These are phyloP conservation scores for Danielozyma ontarioensis DNA, from an alignment of 805 yeast species.

Conservation along the genomic window DNA sequence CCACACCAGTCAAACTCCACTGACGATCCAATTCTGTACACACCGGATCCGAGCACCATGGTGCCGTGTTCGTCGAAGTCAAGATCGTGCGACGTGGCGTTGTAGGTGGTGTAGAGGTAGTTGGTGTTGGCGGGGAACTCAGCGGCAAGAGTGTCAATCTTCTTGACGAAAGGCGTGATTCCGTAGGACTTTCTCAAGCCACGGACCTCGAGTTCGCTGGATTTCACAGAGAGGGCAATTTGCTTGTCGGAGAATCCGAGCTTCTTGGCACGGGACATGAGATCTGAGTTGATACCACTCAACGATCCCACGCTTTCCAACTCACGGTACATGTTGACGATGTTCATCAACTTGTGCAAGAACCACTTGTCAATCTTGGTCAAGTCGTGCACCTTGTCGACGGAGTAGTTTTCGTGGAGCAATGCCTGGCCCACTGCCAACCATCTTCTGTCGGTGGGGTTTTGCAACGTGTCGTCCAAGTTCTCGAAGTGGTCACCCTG, in stretches of 20 bases:
- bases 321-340: conserved; percentile 83
- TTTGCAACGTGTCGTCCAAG: conserved; percentile 69
- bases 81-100: conserved; percentile 82
- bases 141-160: conserved; percentile 96
- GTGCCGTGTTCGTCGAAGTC: conserved; percentile 86
- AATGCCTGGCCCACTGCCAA: conserved; percentile 97
- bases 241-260: conserved; percentile 95
- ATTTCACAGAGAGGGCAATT: conserved; percentile 71
- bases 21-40: conserved; percentile 95
- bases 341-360: conserved; percentile 85
- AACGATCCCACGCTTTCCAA: conserved; percentile 57
- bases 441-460: conserved; percentile 96
- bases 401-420: conserved; percentile 83
- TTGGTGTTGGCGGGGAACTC: conserved; percentile 98
- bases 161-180: conserved; percentile 89
- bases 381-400: conserved; percentile 86
- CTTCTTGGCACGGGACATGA: conserved; percentile 77
- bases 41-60: conserved; percentile 97
- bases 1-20: conserved; percentile 99
- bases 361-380: conserved; percentile 96
- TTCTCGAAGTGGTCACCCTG: conserved; percentile 79
- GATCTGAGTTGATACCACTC: conserved; percentile 57
- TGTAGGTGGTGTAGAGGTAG: conserved; percentile 93
- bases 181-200: conserved; percentile 73
- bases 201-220: conserved; percentile 78